A percentile compares a stretch with the other conserved stretches of the same genome.
These are phyloP conservation scores for Flaveria bidentis DNA, from an alignment of 129 eudicot genomes.

Conservation along the genomic window DNA sequence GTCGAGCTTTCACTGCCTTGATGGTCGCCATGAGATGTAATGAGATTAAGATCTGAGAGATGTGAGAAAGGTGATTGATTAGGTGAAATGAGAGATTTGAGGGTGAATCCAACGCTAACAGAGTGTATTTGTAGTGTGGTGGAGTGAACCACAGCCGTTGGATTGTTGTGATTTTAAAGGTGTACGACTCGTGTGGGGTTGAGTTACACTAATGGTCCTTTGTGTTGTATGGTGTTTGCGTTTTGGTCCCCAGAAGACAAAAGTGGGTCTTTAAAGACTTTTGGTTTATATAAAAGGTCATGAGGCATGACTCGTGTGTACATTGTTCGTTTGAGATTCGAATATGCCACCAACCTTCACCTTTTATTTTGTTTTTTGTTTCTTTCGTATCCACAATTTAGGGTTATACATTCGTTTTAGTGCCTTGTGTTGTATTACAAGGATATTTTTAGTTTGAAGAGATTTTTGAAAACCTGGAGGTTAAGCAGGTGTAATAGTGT, in stretches of 20 bases:
- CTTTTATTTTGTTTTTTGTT: too few species aligned
- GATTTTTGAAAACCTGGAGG: too few species aligned
- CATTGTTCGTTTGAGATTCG: not conserved
- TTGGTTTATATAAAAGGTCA: not conserved
- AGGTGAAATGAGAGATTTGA: slow-evolving; percentile 21
- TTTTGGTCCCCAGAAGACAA: slow-evolving; percentile 2
- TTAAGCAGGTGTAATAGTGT: too few species aligned
- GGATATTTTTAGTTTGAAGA: not conserved
- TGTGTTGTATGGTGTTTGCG: too few species aligned
- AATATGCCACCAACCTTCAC: not conserved
- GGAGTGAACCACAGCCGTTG: slow-evolving; percentile 48
- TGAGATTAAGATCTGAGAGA: slow-evolving; percentile 38
- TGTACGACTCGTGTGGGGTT: not conserved
- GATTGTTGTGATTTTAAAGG: slow-evolving; percentile 34
- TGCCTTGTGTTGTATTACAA: too few species aligned
- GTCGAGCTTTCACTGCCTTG: slow-evolving; percentile 71
- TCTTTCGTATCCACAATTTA: not conserved
- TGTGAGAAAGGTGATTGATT: slow-evolving; percentile 8
- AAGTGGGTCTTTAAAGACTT: not conserved
- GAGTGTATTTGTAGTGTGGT: slow-evolving; percentile 20
- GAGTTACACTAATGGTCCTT: slow-evolving; percentile 23
- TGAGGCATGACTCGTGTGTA: not conserved
- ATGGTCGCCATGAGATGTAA: slow-evolving; percentile 80
- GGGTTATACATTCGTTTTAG: not conserved
- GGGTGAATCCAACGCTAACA: not conserved